Conservation (phyloP, 208 protist genomes). For the Herpetomonas samuelpessoai region DNA sequence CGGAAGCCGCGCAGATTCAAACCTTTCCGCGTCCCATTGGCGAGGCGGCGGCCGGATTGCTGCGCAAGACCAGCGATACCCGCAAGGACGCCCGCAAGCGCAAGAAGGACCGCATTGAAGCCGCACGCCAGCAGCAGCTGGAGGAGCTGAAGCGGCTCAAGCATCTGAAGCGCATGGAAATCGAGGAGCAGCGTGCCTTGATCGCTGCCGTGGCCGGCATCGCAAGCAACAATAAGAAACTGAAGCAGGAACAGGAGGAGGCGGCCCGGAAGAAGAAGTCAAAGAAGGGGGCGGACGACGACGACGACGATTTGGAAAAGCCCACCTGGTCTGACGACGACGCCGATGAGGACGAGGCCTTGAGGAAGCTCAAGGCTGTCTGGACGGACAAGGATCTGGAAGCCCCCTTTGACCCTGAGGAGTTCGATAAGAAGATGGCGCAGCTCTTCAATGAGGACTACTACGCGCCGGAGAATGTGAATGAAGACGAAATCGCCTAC, state of each 20-base stretch:
- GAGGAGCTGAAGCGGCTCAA: slow-evolving; percentile 91
- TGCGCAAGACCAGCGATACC: slow-evolving; percentile 64
- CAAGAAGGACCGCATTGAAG: slow-evolving; percentile 64
- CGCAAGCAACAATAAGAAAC: slow-evolving; percentile 7
- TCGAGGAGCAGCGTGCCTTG: slow-evolving; percentile 74
- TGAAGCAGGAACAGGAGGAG: slow-evolving; percentile 8
- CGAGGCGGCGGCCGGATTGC: slow-evolving; percentile 55
- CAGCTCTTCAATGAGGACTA: slow-evolving; percentile 85
- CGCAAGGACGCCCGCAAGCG: slow-evolving; percentile 83
- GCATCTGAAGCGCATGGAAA: slow-evolving; percentile 87
- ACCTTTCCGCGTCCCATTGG: slow-evolving; percentile 82
- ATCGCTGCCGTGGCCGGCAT: slow-evolving; percentile 81
- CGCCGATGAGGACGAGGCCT: slow-evolving; percentile 46
- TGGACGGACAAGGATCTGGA: slow-evolving; percentile 85
- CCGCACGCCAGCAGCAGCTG: slow-evolving; percentile 55
- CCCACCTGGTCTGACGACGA: slow-evolving; percentile 17
- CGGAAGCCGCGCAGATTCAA: slow-evolving; percentile 46
- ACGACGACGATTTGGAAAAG: slow-evolving; percentile 3
- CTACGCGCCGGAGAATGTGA: slow-evolving; percentile 82
- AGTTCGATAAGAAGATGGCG: slow-evolving; percentile 89
- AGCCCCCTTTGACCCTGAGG: slow-evolving; percentile 77
- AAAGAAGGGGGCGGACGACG: slow-evolving; percentile 10
- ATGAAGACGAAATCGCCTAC: slow-evolving; percentile 84
- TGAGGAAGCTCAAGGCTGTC: slow-evolving; percentile 52
- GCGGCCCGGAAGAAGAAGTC: slow-evolving; percentile 1